Evolutionary conservation across 2,329 filamentous ascomycete genomes (phyloP).

Genomic region (Amylocarpus encephaloides): DNA sequence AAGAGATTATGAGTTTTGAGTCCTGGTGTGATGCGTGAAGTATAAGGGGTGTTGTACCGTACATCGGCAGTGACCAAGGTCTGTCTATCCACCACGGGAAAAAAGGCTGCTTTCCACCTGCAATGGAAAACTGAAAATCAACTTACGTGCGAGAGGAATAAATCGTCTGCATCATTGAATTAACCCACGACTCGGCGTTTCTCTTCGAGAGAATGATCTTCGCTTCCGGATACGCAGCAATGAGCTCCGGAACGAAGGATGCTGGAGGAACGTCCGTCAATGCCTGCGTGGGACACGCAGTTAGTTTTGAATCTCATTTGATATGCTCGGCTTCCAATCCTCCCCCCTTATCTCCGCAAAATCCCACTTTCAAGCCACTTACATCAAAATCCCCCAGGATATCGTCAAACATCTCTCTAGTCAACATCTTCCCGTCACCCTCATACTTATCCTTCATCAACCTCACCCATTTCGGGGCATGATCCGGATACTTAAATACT

Average conservation of each 20-base stretch:
- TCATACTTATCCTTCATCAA: background rate
- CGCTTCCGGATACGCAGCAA: constrained; percentile 13
- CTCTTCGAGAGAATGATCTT: constrained; percentile 7
- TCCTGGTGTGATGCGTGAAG: too few relatives aligned
- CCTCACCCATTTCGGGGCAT: background rate
- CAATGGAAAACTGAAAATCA: too few relatives aligned
- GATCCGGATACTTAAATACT: background rate
- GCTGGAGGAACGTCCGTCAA: constrained; percentile 2
- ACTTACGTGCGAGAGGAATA: background rate
- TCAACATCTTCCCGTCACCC: background rate
- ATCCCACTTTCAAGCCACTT: background rate
- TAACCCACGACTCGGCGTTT: background rate
- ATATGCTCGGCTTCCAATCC: background rate
- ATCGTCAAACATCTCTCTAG: background rate
- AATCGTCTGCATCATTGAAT: background rate
- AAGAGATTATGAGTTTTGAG: too few relatives aligned
- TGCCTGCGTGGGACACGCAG: background rate
- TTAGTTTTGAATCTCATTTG: background rate
- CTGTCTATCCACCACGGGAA: too few relatives aligned
- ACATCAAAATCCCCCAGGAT: background rate
- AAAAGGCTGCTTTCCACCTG: too few relatives aligned
- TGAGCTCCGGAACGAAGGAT: constrained; percentile 26
- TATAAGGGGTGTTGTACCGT: too few relatives aligned
- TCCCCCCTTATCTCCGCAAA: background rate
- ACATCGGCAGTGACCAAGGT: too few relatives aligned